phyloP scores from a whole-genome alignment of 495 filamentous ascomycete genomes.

The Schizothecium vesticola region DNA sequence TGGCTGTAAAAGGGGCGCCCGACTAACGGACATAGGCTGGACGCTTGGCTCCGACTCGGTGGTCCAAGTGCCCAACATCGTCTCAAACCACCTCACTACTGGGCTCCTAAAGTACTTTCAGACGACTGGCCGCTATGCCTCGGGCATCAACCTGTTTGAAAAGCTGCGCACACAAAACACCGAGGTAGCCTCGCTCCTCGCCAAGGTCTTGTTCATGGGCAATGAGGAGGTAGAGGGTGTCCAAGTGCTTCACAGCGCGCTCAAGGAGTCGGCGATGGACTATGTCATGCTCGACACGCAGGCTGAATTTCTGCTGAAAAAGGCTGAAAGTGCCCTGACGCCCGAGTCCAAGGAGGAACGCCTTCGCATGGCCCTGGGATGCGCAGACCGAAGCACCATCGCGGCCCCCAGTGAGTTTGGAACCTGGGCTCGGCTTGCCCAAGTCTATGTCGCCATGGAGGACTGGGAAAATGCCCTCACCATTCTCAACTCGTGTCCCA shows the following conservation, averaged over 20 bases:
- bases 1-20: neutral
- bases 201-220: conserved; percentile 82
- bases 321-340: conserved; percentile 52
- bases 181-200: conserved; percentile 88
- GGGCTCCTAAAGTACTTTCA: conserved; percentile 95
- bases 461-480: conserved; percentile 90
- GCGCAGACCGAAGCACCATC: conserved; percentile 88
- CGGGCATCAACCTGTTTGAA: conserved; percentile 95
- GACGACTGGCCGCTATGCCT: conserved; percentile 90
- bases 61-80: conserved; percentile 93
- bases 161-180: conserved; percentile 86
- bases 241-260: conserved; percentile 75
- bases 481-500: conserved; percentile 97
- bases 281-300: conserved; percentile 91
- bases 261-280: conserved; percentile 92
- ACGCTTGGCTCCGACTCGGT: conserved; percentile 95
- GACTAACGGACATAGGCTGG: conserved; percentile 55
- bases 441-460: conserved; percentile 87
- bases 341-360: conserved; percentile 50
- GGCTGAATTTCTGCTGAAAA: conserved; percentile 84
- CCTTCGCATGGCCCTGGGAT: conserved; percentile 78
- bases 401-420: conserved; percentile 94
- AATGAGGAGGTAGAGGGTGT: conserved; percentile 96
- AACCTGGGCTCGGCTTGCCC: conserved; percentile 90
- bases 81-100: conserved; percentile 90